A percentile compares a stretch with the other conserved stretches of the same genome.
Conservation (phyloP, 1,284 basidiomycete genomes). For the Mycena sp. region DNA sequence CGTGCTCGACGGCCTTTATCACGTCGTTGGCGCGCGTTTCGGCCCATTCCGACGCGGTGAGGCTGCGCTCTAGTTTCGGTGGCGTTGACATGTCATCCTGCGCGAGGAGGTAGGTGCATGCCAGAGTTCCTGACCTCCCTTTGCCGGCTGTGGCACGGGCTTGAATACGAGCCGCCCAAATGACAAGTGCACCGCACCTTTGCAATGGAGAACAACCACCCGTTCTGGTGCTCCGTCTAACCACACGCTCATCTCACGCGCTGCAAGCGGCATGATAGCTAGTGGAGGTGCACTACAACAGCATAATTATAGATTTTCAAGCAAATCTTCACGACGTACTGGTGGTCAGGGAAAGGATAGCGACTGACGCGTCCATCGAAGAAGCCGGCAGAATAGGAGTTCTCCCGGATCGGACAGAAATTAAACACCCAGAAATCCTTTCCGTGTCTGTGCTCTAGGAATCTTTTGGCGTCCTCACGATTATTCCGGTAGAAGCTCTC, state of each 20-base stretch:
- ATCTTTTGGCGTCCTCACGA: constrained; percentile 80
- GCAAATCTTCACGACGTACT: constrained; percentile 57
- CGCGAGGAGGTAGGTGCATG: constrained; percentile 82
- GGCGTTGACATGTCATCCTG: constrained; percentile 57
- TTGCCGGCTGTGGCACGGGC: constrained; percentile 68
- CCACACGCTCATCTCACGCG: constrained; percentile 85
- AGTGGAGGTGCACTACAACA: constrained; percentile 78
- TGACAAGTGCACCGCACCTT: constrained; percentile 58
- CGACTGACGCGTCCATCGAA: constrained; percentile 82
- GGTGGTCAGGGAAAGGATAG: constrained; percentile 91
- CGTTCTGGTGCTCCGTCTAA: constrained; percentile 73
- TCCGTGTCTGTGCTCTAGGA: constrained; percentile 54
- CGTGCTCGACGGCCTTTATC: constrained; percentile 57
- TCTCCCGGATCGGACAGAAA: constrained; percentile 83
- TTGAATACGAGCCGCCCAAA: neutral
- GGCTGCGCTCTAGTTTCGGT: constrained; percentile 58
- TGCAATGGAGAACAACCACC: constrained; percentile 89
- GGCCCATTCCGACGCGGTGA: constrained; percentile 58
- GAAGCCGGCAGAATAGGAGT: constrained; percentile 67
- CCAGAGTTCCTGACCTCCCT: constrained; percentile 84
- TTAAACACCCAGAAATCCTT: constrained; percentile 82
- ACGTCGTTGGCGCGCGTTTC: constrained; percentile 58
- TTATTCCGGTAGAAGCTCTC: constrained; percentile 87
- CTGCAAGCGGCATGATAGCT: constrained; percentile 79
- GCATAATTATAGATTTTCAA: neutral